A percentile compares a stretch with the other conserved stretches of the same genome.
Evolutionary conservation across 2,329 filamentous ascomycete genomes (phyloP).

Genomic region (Ciborinia camelliae): DNA sequence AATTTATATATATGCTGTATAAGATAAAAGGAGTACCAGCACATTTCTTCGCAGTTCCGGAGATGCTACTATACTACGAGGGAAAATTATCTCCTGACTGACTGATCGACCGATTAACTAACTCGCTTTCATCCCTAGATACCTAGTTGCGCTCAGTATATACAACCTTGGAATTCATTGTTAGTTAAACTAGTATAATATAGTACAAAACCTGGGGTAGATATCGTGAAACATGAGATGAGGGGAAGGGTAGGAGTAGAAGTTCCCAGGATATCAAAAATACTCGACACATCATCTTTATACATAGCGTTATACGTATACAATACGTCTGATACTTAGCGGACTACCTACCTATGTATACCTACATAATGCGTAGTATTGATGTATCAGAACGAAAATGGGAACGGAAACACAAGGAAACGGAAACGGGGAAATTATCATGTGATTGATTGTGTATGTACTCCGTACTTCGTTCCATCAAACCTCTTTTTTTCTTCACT

Average conservation of each 20-base stretch:
- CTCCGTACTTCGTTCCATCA: neutral
- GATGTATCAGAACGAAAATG: neutral
- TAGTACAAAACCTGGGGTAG: slow-evolving; percentile 2
- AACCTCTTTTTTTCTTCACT: neutral
- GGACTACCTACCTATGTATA: too few relatives aligned
- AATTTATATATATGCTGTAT: too few relatives aligned
- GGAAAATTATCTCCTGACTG: slow-evolving; percentile 6
- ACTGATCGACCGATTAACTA: slow-evolving; percentile 9
- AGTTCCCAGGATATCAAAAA: too few relatives aligned
- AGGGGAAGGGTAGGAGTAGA: neutral
- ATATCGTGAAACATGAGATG: neutral
- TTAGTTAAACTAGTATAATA: too few relatives aligned
- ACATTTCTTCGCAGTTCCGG: neutral
- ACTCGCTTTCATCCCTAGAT: neutral
- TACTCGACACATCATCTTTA: too few relatives aligned
- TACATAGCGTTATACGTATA: too few relatives aligned
- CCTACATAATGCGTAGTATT: too few relatives aligned
- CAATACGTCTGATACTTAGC: too few relatives aligned
- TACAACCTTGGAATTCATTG: too few relatives aligned
- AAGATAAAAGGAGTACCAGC: neutral
- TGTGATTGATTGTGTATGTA: too few relatives aligned
- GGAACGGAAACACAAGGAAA: too few relatives aligned
- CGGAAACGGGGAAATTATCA: neutral
- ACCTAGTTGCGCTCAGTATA: neutral
- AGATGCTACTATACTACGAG: neutral